Conservation (phyloP, 495 filamentous ascomycete species). For the Pseudotulostoma volvatum region DNA sequence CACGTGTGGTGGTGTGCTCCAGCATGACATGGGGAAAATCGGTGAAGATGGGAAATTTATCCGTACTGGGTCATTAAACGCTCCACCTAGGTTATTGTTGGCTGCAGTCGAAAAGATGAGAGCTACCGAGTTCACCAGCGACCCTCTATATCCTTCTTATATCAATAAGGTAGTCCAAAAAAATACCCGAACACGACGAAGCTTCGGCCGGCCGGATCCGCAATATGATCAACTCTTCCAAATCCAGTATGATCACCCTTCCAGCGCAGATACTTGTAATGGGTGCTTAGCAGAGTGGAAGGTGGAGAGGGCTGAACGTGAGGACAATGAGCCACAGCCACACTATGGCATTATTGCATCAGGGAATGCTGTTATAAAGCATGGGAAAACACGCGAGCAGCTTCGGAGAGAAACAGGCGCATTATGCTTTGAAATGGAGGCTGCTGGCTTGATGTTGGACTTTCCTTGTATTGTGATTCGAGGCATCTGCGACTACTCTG, state of each 20-base stretch:
- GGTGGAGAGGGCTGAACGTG: slow-evolving; percentile 3
- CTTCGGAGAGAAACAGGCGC: slow-evolving; percentile 3
- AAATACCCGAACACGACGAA: slow-evolving; percentile 9
- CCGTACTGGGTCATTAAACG: slow-evolving; percentile 15
- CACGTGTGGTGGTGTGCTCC: slow-evolving; percentile 6
- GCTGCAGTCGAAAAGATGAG: slow-evolving; percentile 12
- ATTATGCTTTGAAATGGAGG: slow-evolving; percentile 29
- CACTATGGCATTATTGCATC: slow-evolving; percentile 28
- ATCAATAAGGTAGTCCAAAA: slow-evolving; percentile 7
- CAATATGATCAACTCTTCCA: slow-evolving; percentile 12
- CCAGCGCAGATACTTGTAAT: slow-evolving; percentile 6
- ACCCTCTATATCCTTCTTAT: slow-evolving; percentile 6
- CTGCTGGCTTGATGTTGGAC: slow-evolving; percentile 25
- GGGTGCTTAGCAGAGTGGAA: slow-evolving; percentile 4
- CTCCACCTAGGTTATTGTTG: slow-evolving; percentile 13
- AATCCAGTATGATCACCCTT: slow-evolving; percentile 7
- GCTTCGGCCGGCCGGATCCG: slow-evolving; percentile 5
- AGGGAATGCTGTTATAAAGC: slow-evolving; percentile 20
- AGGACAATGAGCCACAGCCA: slow-evolving; percentile 8
- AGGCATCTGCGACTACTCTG: slow-evolving; percentile 28
- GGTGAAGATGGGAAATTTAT: slow-evolving; percentile 11
- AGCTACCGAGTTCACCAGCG: slow-evolving; percentile 3
- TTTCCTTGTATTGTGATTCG: slow-evolving; percentile 23
- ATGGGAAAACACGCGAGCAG: slow-evolving; percentile 4
- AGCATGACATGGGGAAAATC: slow-evolving; percentile 11